Percentiles rank a stretch among this genome's conserved stretches.
Evolutionary conservation across 2,329 filamentous ascomycete genomes (phyloP).

Genomic region (Ophiostoma pallidulum): DNA sequence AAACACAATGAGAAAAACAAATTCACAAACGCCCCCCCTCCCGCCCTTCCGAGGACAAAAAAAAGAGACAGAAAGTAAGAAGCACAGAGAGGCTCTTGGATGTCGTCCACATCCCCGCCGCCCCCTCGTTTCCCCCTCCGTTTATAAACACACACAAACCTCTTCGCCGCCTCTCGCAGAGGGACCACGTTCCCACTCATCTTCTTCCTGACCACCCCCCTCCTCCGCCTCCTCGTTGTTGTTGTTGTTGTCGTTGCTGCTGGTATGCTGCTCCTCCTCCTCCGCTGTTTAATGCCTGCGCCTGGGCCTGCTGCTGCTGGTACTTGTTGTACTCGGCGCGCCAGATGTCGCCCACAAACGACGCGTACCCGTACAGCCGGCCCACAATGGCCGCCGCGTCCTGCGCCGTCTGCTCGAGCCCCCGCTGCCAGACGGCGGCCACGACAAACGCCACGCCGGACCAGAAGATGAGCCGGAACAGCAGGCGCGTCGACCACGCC

Average conservation of each 20-base stretch:
- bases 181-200: neutral
- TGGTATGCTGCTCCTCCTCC: conserved; percentile 2
- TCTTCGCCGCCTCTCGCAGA: no score
- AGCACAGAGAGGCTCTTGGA: no score
- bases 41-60: neutral
- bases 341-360: conserved; percentile 45
- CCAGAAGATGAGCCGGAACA: conserved; percentile 56
- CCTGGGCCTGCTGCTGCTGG: conserved; percentile 37
- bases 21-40: no score
- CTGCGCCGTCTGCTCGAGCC: conserved; percentile 52
- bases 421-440: conserved; percentile 53
- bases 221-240: neutral
- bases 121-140: neutral
- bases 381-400: conserved; percentile 42
- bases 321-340: conserved; percentile 47
- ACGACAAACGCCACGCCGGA: conserved; percentile 43
- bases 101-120: no score
- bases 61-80: neutral
- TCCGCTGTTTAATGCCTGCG: conserved; percentile 11
- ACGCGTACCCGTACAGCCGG: conserved; percentile 36
- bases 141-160: no score
- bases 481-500: conserved; percentile 66
- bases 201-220: conserved; percentile 5
- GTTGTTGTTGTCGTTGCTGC: neutral
- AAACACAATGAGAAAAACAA: neutral